Conservation (phyloP, 2,329 filamentous ascomycete genomes). For the Trichoderma sp. region DNA sequence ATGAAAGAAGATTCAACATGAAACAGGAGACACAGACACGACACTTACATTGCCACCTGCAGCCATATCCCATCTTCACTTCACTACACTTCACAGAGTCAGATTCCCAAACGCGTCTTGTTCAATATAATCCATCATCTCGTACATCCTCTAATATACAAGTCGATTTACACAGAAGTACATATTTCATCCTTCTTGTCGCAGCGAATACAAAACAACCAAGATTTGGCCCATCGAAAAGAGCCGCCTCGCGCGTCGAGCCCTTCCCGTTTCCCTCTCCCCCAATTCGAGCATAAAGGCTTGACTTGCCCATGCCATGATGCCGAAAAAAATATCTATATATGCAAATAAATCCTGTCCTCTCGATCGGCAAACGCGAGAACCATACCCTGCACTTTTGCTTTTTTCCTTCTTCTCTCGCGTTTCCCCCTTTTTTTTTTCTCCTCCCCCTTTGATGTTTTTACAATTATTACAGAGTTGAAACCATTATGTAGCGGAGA, state of each 20-base stretch:
- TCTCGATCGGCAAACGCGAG: constrained; percentile 6
- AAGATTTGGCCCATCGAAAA: neutral
- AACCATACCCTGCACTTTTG: neutral
- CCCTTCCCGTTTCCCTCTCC: neutral
- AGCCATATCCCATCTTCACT: neutral
- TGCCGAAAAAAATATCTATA: constrained; percentile 17
- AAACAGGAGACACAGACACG: neutral
- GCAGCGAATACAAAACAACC: constrained; percentile 2
- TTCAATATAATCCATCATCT: constrained; percentile 22
- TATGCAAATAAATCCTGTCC: constrained; percentile 22
- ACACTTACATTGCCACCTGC: neutral
- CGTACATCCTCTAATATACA: constrained; percentile 28
- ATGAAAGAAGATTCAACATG: neutral
- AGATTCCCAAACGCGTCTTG: neutral
- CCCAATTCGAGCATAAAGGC: neutral
- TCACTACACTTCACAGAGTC: neutral
- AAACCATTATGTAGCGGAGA: constrained; percentile 24
- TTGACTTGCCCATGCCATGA: constrained; percentile 14
- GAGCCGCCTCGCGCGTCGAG: neutral
- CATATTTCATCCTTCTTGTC: constrained; percentile 5
- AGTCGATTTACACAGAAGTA: constrained; percentile 19
- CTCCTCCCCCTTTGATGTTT: constrained; percentile 3
- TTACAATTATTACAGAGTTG: constrained; percentile 22
- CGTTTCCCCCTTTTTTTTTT: neutral
- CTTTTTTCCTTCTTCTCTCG: neutral